Evolutionary conservation across 176 grass and related monocot genomes (phyloP).

Genomic region (Neostapfia colusana): DNA sequence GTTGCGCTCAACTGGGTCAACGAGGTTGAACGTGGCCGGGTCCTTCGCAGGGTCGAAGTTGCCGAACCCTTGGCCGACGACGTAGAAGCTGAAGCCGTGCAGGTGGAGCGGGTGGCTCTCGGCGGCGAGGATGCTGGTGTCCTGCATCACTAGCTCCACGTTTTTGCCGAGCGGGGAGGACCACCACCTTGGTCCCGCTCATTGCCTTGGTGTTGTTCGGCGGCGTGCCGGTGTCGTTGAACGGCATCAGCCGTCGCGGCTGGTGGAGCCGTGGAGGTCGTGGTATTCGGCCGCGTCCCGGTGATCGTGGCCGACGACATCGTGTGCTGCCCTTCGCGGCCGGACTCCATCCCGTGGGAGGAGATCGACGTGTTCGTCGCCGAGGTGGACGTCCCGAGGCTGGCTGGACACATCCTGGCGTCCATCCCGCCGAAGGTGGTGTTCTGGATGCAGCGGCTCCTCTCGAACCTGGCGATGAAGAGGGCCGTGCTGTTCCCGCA

Average conservation of each 20-base stretch:
- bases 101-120: too few species aligned
- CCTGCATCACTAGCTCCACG: slow-evolving; percentile 83
- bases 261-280: too few species aligned
- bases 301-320: slow-evolving; percentile 70
- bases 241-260: slow-evolving; percentile 27
- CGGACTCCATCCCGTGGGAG: slow-evolving; percentile 61
- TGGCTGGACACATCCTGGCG: slow-evolving; percentile 36
- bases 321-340: slow-evolving; percentile 58
- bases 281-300: too few species aligned
- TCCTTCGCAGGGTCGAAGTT: slow-evolving; percentile 59
- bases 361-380: background rate
- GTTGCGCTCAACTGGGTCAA: slow-evolving; percentile 75
- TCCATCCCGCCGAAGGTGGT: slow-evolving; percentile 24
- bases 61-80: slow-evolving; percentile 61
- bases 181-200: slow-evolving; percentile 59
- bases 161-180: slow-evolving; percentile 47
- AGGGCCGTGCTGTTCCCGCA: slow-evolving; percentile 15
- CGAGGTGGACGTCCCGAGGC: background rate
- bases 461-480: slow-evolving; percentile 13
- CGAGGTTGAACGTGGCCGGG: slow-evolving; percentile 59
- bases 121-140: slow-evolving; percentile 64
- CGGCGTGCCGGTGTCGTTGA: slow-evolving; percentile 75
- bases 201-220: slow-evolving; percentile 74
- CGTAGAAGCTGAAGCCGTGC: slow-evolving; percentile 78
- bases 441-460: slow-evolving; percentile 15